Evolutionary conservation across 2,329 filamentous ascomycete genomes (phyloP).

Genomic region (Cercospora sp.): DNA sequence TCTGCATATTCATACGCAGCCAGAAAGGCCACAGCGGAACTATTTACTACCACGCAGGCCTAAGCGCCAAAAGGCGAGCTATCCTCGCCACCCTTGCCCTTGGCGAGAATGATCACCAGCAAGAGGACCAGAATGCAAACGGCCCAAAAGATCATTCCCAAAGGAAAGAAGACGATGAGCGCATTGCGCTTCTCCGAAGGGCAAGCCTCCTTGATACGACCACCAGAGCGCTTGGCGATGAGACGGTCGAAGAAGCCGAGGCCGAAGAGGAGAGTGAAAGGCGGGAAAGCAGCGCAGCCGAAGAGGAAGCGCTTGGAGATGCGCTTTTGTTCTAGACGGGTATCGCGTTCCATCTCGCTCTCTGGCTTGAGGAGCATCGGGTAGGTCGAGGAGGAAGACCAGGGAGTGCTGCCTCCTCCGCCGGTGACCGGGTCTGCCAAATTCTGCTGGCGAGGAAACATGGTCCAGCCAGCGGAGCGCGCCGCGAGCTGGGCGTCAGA

Average conservation of each 20-base stretch:
- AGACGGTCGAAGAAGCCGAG: conserved; percentile 28
- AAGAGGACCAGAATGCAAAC: conserved; percentile 8
- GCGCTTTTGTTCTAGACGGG: conserved; percentile 21
- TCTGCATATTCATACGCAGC: neutral
- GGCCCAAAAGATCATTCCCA: conserved; percentile 21
- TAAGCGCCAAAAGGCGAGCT: conserved; percentile 7
- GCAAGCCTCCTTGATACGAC: conserved; percentile 27
- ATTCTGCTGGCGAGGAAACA: conserved; percentile 9
- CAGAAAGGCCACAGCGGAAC: neutral
- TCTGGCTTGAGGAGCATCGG: conserved; percentile 18
- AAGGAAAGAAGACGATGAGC: conserved; percentile 24
- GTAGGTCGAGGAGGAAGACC: conserved; percentile 14
- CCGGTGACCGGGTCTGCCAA: neutral
- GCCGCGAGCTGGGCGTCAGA: conserved; percentile 18
- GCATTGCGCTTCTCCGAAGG: conserved; percentile 28
- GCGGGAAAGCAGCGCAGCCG: conserved; percentile 22
- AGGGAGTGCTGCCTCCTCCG: conserved; percentile 14
- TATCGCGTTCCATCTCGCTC: conserved; percentile 4
- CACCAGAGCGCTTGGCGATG: conserved; percentile 24
- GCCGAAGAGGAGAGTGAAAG: conserved; percentile 28
- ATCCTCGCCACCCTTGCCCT: conserved; percentile 1
- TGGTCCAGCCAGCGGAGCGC: conserved; percentile 16
- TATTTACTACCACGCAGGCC: neutral
- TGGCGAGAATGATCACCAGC: conserved; percentile 8
- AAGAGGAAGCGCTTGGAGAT: conserved; percentile 22